Base-by-base conservation (phyloP, 1,139 yeast genomes). In the Lodderomyces parapsilosis region DNA sequence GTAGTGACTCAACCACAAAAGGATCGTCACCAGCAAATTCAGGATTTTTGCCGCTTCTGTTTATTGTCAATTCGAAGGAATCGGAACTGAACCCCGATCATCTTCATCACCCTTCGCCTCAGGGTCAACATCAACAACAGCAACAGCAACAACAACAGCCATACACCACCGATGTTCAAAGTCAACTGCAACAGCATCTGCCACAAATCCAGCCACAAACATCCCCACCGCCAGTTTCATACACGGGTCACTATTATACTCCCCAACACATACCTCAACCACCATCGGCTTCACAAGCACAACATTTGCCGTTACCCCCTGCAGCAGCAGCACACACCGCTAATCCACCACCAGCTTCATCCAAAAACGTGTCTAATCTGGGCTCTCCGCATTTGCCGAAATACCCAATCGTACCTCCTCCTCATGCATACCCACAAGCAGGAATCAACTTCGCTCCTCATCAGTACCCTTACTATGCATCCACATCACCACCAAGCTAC, bases 381-480 rank as follows among this genome's bases (percentile, higher is more conserved):
- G 70, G 71, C 1, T 65, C 71, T 4, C 72, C 74, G 4, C 66
- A 65, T 48, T 59, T 66, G 35, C 71, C 62, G 40, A 66, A 66
- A 46, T 63, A 62, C 47, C 59, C 52, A 13, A 58, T 62, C 20
- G 41, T 57, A 23, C 41, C 43, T 10, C 52, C 43, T 10, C 52
- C 47, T 4, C 51, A 43, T 19, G 50, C 48, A 20, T 43, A 43
- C 14, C 47, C 40, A 3, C 30, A 23, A 27, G 34, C 18, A 2
- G 23, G 32, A 6, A 11, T 18, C 23, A 43, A 36, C 41, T 46
- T 33, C 30, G 46, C 30, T 43, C 45, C 45, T 34, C 49, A 36
- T 23, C 63, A 59, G 36, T 63, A 63, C 46, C 66, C 59, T 36
- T 63, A 62, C 49, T 63, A 55, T 42, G 55, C 58, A 4, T 49